These are phyloP conservation scores for Geotrichum citri-aurantii DNA, from an alignment of 1,139 yeast genomes.

Conservation along the genomic window DNA sequence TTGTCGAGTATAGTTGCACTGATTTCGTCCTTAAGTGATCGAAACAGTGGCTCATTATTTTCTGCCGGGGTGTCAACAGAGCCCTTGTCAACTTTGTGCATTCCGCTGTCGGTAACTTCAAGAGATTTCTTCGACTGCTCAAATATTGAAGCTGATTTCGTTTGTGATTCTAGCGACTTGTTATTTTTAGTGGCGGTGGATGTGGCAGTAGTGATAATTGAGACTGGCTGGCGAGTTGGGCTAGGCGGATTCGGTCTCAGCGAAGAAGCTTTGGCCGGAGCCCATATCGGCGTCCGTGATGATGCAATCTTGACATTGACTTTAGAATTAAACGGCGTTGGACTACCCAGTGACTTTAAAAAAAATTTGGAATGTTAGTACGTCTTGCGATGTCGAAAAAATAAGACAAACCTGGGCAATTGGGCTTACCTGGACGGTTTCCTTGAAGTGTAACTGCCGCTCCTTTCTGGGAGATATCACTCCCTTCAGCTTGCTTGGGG, in stretches of 20 bases:
- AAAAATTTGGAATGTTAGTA: background rate
- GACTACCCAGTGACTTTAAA: background rate
- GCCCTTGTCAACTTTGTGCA: constrained; percentile 1
- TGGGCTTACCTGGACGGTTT: background rate
- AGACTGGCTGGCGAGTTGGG: background rate
- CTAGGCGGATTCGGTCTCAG: background rate
- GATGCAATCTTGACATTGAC: background rate
- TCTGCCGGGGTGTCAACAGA: constrained; percentile 2
- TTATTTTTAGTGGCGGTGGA: too few relatives aligned
- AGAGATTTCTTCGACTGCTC: background rate
- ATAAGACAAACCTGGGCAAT: background rate
- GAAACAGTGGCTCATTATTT: background rate
- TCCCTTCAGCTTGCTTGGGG: constrained; percentile 34
- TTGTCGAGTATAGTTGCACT: background rate
- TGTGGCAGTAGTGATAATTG: background rate
- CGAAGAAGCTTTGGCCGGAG: background rate
- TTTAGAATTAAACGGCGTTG: background rate
- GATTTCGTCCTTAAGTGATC: background rate
- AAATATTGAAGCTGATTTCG: background rate
- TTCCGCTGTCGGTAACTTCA: background rate
- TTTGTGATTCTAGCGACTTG: background rate
- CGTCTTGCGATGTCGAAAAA: background rate
- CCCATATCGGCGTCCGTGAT: background rate
- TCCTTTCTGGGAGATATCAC: constrained; percentile 33
- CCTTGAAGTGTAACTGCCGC: constrained; percentile 22